phyloP scores from a whole-genome alignment of 352 stramenopile genomes.

The Phytophthora melonis region DNA sequence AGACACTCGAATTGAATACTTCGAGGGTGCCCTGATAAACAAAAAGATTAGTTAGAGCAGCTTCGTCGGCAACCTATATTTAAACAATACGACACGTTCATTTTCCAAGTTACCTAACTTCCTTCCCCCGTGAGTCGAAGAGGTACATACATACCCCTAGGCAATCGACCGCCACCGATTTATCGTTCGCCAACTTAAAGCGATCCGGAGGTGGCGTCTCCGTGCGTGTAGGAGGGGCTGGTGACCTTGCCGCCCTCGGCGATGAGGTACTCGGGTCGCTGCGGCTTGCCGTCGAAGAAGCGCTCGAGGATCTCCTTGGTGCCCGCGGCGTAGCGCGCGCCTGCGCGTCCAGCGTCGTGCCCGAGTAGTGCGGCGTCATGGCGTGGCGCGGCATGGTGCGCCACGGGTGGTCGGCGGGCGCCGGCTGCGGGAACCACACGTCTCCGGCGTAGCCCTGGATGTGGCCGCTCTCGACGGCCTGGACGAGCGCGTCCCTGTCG shows the following conservation, averaged over 20 bases:
- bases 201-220: constrained; percentile 39
- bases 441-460: constrained; percentile 65
- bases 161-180: no score
- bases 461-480: constrained; percentile 42
- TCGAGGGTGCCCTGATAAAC: no score
- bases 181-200: constrained; percentile 13
- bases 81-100: no score
- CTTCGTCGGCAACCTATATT: no score
- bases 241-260: constrained; percentile 48
- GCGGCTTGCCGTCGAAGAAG: constrained; percentile 51
- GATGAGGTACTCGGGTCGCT: constrained; percentile 55
- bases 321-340: constrained; percentile 36
- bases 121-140: no score
- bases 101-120: no score
- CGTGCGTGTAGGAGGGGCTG: constrained; percentile 46
- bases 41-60: no score
- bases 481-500: constrained; percentile 59
- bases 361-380: constrained; percentile 62
- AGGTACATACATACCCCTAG: no score
- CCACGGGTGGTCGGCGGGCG: constrained; percentile 66
- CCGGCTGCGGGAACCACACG: constrained; percentile 83
- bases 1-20: no score
- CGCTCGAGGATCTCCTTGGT: constrained; percentile 56
- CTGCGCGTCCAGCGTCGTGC: constrained; percentile 53
- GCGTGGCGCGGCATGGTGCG: constrained; percentile 49